Base-by-base conservation (phyloP, 176 grass and related monocot genomes). In the Aegilops longissima region DNA sequence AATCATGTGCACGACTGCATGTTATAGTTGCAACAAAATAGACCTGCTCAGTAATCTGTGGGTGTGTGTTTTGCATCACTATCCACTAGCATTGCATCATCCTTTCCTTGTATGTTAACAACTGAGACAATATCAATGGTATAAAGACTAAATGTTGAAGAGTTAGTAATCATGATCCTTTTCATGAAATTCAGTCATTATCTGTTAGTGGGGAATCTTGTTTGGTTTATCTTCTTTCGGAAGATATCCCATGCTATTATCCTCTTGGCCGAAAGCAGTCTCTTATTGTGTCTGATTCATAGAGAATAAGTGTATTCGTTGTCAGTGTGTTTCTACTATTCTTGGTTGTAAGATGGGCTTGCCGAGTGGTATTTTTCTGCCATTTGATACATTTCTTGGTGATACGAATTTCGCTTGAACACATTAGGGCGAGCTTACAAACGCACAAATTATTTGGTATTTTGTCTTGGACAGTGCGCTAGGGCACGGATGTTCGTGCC, bases 41-140 rank as follows among this genome's bases (percentile, higher is more conserved):
- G 33, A 18, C 24, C 17, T 73, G 56, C 71, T 39, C 69, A 80
- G 77, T 9, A 59, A 85, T 24, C 7, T 66, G n/a, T 40, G 12
- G 33, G 42, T 76, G 25, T 35, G 81, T 38, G 9, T 74, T 80
- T 75, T 33, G 70, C 56, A 66, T 84, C 13, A 59, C 67, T 56
- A 42, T 49, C 75, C 38, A 76, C 12, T 38, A 33, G 56, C 33
- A 76, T 23, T 51, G 42, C 42, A 76, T 81, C 34, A 29, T 10
- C 33, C 39, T 84, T 35, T 80, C 9, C 76, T 40, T 54, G 59
- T 59, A 13, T 84, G 29, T 13, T 21, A 40, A 61, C 14, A 16
- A 12, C 77, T 61, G 14, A 80, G 31, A 21, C 29, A 11, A 35
- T 42, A 66, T 24, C 17, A 76, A 39, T 33, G 8, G 31, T 84